Evolutionary conservation across 148 eudicot genomes (phyloP).

Genomic region (Chenopodium formosanum): DNA sequence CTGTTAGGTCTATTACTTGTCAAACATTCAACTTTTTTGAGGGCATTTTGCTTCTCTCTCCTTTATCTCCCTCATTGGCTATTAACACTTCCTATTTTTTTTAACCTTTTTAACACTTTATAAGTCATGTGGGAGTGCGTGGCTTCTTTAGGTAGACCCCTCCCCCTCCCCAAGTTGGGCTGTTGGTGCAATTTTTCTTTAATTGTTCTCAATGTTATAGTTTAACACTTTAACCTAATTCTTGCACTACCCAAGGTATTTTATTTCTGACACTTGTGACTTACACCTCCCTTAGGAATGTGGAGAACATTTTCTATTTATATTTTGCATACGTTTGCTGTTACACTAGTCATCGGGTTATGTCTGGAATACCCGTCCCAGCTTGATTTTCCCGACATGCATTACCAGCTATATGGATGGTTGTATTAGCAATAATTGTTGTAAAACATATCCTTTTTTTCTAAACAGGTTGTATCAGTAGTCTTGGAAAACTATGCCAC

Average conservation of each 20-base stretch:
- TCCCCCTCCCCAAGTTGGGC: neutral
- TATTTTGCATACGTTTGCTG: neutral
- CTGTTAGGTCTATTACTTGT: neutral
- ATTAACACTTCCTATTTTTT: no score
- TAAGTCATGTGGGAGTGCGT: neutral
- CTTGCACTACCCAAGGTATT: neutral
- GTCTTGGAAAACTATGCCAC: slow-evolving; percentile 77
- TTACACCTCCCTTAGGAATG: neutral
- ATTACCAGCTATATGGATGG: neutral
- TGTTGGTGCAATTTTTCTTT: neutral
- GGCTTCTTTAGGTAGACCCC: no score
- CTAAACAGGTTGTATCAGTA: slow-evolving; percentile 69
- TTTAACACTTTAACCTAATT: neutral
- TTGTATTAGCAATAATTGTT: slow-evolving; percentile 3
- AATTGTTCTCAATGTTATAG: neutral
- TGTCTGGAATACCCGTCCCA: neutral
- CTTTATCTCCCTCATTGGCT: no score
- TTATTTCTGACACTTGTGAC: neutral
- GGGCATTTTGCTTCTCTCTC: no score
- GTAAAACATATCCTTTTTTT: slow-evolving; percentile 4
- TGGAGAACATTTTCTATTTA: neutral
- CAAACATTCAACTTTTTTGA: no score
- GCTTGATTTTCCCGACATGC: neutral
- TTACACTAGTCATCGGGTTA: neutral
- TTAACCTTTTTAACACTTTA: no score